A percentile compares a stretch with the other conserved stretches of the same genome.
Conservation (phyloP, 805 yeast genomes). For the Hanseniaspora vineae region DNA sequence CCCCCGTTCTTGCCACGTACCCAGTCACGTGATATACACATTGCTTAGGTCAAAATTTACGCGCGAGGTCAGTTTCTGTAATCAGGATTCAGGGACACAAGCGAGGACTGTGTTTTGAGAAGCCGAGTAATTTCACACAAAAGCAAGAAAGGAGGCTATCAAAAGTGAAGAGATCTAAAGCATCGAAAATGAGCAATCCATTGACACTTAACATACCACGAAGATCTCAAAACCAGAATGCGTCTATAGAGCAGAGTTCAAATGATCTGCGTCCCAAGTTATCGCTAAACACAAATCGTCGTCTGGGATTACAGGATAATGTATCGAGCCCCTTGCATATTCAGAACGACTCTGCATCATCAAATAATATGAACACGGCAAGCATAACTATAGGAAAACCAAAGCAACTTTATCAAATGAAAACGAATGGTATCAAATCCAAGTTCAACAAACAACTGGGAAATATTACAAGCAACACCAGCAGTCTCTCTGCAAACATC, state of each 20-base stretch:
- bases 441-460: not conserved
- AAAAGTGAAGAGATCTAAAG: not conserved
- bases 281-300: no score
- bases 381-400: not conserved
- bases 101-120: no score
- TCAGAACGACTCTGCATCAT: no score
- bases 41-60: no score
- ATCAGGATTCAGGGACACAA: no score
- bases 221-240: not conserved
- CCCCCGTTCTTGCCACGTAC: no score
- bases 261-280: no score
- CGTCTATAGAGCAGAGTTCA: not conserved
- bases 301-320: no score
- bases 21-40: no score
- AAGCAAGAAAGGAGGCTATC: conserved; percentile 26
- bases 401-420: not conserved
- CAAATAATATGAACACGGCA: not conserved
- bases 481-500: not conserved
- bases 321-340: no score
- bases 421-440: not conserved
- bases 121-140: conserved; percentile 12
- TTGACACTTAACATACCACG: not conserved
- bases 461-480: not conserved
- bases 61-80: no score
- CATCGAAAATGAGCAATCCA: not conserved